Evolutionary conservation across 306 rosid genomes (phyloP), one percentile per base, ranked within the genome.

Genomic region (Aeschynomene evenia): DNA sequence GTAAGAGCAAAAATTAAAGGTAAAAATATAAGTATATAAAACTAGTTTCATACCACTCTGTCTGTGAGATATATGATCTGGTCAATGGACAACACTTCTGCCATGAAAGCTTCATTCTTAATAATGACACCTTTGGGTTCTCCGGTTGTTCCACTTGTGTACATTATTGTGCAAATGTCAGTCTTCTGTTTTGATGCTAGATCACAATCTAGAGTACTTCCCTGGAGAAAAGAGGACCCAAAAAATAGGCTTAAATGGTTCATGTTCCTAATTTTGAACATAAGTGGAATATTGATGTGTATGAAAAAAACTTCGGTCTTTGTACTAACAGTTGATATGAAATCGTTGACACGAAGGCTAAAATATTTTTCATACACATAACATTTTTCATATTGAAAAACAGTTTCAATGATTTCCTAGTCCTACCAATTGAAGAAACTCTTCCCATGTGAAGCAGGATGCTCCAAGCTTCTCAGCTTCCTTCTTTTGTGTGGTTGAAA

Each of bases 71-170:
- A 43, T 49, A 94, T 77, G 63, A 94, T 73, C n/a, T 90, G 88
- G 46, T 94, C 97, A 48, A 80, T 68, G 39, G 97, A 82, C 89
- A 94, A 84, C 37, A 87, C 90, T 83, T 88, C 96, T 19, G 89
- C 72, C 95, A 88, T 84, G 72, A 90, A 66, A 70, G 98, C 95
- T 52, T 74, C 87, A 42, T 90, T 94, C 53, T 70, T 80, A 66
- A 94, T 83, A 23, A 88, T 77, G 11, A 90, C 98, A 57, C 98
- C 96, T 80, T 94, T 90, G 14, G 98, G 97, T 55, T 90, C 98
- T 55, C 96, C 97, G 0, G 98, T 94, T 16, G 97, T 94, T 82
- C 98, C 98, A 82, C 98, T 94, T 42, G 98, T 94, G 71, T 94
- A 90, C 97, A 94, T 94, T 77, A 94, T 84, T 45, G 96, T 88